phyloP scores from a whole-genome alignment of 176 grass and related monocot genomes.

The Dactylis glomerata region DNA sequence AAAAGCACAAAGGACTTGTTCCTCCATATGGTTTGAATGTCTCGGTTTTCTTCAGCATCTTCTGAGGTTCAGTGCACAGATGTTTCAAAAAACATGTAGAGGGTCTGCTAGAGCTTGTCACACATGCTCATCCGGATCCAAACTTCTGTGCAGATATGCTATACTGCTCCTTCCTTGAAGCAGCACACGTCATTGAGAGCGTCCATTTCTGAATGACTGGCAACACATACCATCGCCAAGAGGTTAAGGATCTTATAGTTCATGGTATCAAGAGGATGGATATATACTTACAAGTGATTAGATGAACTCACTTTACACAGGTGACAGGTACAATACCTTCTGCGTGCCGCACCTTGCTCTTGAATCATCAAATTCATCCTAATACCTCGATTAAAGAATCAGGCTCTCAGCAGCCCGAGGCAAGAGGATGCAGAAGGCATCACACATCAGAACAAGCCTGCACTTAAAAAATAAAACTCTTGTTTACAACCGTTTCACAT shows the following conservation, averaged over 20 bases:
- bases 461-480: neutral
- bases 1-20: neutral
- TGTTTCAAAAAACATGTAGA: neutral
- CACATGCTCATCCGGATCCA: neutral
- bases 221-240: neutral
- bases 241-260: neutral
- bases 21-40: neutral
- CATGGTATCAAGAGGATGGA: neutral
- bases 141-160: neutral
- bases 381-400: neutral
- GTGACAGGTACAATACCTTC: neutral
- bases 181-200: neutral
- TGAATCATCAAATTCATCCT: neutral
- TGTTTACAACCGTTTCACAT: neutral
- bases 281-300: constrained; percentile 14
- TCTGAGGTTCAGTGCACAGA: neutral
- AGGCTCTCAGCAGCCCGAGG: neutral
- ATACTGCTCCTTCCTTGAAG: neutral
- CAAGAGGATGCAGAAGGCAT: neutral
- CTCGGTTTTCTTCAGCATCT: neutral
- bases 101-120: neutral
- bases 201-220: constrained; percentile 13
- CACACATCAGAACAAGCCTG: neutral
- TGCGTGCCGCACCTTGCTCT: constrained; percentile 4
- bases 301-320: neutral